Evolutionary conservation across 768 basidiomycete species (phyloP), one percentile per base, ranked within the genome.

Genomic region (Jaapia argillacea): DNA sequence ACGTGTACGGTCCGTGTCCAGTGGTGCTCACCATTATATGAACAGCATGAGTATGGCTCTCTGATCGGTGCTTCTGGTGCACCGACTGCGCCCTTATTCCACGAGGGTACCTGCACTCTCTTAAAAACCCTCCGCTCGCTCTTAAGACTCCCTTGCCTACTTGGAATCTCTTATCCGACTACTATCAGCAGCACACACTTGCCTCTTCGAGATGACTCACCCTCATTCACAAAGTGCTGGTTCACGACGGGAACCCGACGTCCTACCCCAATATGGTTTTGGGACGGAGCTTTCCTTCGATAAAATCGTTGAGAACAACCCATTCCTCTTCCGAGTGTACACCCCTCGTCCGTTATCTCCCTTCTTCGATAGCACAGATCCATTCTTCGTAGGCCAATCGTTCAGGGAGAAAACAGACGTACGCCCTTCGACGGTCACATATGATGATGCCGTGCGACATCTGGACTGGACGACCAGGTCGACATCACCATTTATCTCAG

Each of bases 391-490:
- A 41, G 83, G 81, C 18, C 77, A 76, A 43, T 74, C 69, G 57
- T 85, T 80, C 58, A 66, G 79, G 31, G 66, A 70, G 36, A 59
- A 60, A 41, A 51, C 48, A 46, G 52, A 58, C 51, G 39, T 27
- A 35, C 50, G 48, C 41, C 37, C 36, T 40, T 10, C 10, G 7
- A 33, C 43, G 13, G 45, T 48, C 42, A 71, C 74, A 1, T 86
- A 82, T 56, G 63, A 64, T 4, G 85, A 85, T 53, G 79, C 81
- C 38, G 73, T 68, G 41, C 69, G 64, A 48, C 79, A 87, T 54
- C 75, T 88, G 75, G 79, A 85, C 45, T 85, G 83, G 81, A 81
- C 80, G 18, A 83, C 79, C n/a, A 72, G 79, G 47, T 65, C 75
- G 4, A 68, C 74, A 16, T 88, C 85, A 0, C 69, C 76, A 4